These are phyloP conservation scores for Bryum argenteum DNA, from an alignment of 225 moss, liverwort and hornwort species.

Conservation along the genomic window DNA sequence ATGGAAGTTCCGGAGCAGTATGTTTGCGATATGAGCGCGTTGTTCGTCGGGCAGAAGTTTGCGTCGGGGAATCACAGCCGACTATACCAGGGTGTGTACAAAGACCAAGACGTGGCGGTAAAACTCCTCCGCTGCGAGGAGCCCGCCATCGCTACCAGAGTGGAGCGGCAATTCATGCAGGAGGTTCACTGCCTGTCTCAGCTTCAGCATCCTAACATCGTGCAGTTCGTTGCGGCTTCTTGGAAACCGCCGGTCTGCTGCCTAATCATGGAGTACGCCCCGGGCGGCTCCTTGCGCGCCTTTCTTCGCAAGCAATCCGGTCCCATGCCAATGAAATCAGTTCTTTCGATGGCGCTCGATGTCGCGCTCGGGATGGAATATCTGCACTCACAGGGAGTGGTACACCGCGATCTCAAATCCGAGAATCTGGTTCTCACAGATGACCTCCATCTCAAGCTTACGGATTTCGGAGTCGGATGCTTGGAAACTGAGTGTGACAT, in stretches of 20 bases:
- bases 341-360: constrained; percentile 70
- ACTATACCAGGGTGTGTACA: constrained; percentile 80
- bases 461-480: constrained; percentile 89
- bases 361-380: constrained; percentile 86
- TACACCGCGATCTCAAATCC: constrained; percentile 85
- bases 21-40: constrained; percentile 65
- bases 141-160: constrained; percentile 28
- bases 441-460: constrained; percentile 61
- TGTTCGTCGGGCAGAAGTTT: constrained; percentile 74
- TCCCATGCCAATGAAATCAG: constrained; percentile 46
- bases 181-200: constrained; percentile 77
- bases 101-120: constrained; percentile 76
- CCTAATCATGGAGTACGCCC: constrained; percentile 76
- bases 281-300: constrained; percentile 70
- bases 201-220: constrained; percentile 75
- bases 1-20: constrained; percentile 53
- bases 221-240: constrained; percentile 79
- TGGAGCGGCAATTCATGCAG: constrained; percentile 88
- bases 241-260: constrained; percentile 74
- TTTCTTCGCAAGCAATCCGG: constrained; percentile 59
- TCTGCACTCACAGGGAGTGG: constrained; percentile 80
- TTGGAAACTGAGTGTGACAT: constrained; percentile 70
- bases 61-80: constrained; percentile 77
- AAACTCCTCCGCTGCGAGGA: constrained; percentile 68
- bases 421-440: constrained; percentile 74